A percentile compares a stretch with the other conserved stretches of the same genome.
phyloP scores from a whole-genome alignment of 2,329 filamentous ascomycete genomes.

The Eurotiales sp. region DNA sequence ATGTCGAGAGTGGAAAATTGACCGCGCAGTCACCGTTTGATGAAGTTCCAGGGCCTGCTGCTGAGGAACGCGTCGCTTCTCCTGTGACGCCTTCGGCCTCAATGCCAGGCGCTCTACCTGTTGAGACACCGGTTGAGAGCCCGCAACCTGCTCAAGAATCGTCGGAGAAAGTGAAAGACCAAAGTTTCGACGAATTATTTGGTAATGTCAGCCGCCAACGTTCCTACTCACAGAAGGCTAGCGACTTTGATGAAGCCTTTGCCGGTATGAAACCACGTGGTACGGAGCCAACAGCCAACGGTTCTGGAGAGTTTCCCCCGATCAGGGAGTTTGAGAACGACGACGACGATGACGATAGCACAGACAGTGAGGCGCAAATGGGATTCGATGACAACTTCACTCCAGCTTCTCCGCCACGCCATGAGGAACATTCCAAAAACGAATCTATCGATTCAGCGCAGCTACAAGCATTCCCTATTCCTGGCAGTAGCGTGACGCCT shows the following conservation, averaged over 20 bases:
- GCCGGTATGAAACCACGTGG: constrained; percentile 45
- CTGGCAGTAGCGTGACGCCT: constrained; percentile 34
- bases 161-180: constrained; percentile 28
- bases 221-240: constrained; percentile 44
- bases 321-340: constrained; percentile 71
- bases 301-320: constrained; percentile 75
- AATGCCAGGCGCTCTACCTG: constrained; percentile 50
- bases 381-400: constrained; percentile 95
- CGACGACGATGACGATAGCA: constrained; percentile 72
- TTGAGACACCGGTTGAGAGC: constrained; percentile 9
- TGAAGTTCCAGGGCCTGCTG: constrained; percentile 20
- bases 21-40: constrained; percentile 32
- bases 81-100: constrained; percentile 19
- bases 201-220: constrained; percentile 41
- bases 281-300: constrained; percentile 40
- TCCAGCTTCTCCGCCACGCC: constrained; percentile 49
- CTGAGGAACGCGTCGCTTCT: not conserved
- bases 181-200: constrained; percentile 46
- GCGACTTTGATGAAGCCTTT: constrained; percentile 47
- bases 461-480: constrained; percentile 35
- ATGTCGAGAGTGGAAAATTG: constrained; percentile 7
- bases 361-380: constrained; percentile 58
- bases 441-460: constrained; percentile 36
- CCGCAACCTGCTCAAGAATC: constrained; percentile 18
- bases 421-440: constrained; percentile 25